Evolutionary conservation across 257 asterid species (phyloP), one percentile per base, ranked within the genome.

Genomic region (Cinchona pubescens): DNA sequence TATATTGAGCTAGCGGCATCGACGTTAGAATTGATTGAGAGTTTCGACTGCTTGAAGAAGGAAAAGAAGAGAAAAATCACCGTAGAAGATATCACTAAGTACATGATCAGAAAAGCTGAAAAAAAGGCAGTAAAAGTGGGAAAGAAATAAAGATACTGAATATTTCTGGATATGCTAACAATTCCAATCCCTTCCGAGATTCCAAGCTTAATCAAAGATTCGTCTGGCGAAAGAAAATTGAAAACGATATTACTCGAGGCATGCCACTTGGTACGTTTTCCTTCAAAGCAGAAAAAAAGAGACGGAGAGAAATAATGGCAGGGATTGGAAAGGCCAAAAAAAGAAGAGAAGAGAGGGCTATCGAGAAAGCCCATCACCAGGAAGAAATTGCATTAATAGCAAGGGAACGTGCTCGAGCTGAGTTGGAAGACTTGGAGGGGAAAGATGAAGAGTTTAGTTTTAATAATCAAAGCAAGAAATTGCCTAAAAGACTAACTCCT

Each of bases 371-470:
- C 25, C 99, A 90, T 59, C 97, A 87, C 34, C 97, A 95, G 85
- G 99, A 95, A 86, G 99, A 95, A 84, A 88, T 95, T 96, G 94
- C 96, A 48, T 69, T 90, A 83, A 73, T 94, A 83, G 98, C 97
- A 13, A 87, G 99, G 82, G 99, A 94, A 82, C 93, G 98, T 32
- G 99, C 98, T 38, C 90, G 96, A 53, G 99, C 99, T 21, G 99
- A 94, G 87, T 92, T 89, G 76, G 96, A 94, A 12, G 99, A 94
- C 79, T 94, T 97, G 99, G 99, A 94, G 87, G 92, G 92, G 92
- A 94, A 92, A 80, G 99, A 94, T 81, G 99, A 94, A 75, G 99
- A 94, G 90, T n/a, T n/a, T n/a, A n/a, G n/a, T n/a, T n/a, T n/a
- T n/a, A n/a, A n/a, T n/a, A n/a, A n/a, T n/a, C n/a, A n/a, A n/a